A percentile compares a stretch with the other conserved stretches of the same genome.
Evolutionary conservation across 495 filamentous ascomycete species (phyloP).

Genomic region (Xylaria nigripes): DNA sequence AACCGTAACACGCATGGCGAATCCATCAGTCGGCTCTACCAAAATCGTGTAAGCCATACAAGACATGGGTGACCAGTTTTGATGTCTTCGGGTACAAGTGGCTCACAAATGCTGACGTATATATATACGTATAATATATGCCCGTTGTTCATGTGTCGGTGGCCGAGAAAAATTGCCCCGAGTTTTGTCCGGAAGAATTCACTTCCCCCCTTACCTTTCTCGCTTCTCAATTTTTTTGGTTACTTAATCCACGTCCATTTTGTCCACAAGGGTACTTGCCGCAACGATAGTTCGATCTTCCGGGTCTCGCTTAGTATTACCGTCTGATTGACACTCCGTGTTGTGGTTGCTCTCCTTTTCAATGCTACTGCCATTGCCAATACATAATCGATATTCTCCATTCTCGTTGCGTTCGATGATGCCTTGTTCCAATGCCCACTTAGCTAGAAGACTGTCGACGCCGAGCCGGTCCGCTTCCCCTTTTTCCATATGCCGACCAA

Average conservation of each 20-base stretch:
- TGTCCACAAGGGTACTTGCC: conserved; percentile 25
- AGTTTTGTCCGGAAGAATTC: not conserved
- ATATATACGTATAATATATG: not conserved
- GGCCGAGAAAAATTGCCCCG: not conserved
- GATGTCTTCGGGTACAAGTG: not conserved
- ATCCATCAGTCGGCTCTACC: conserved; percentile 8
- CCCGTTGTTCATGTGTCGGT: not conserved
- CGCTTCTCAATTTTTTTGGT: not conserved
- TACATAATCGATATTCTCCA: conserved; percentile 43
- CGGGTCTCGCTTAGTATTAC: conserved; percentile 6
- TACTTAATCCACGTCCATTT: conserved; percentile 30
- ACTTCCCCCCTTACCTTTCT: not conserved
- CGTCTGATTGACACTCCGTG: conserved; percentile 21
- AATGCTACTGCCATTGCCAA: conserved; percentile 19
- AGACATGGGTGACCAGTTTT: not conserved
- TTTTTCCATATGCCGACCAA: conserved; percentile 79
- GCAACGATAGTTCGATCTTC: conserved; percentile 24
- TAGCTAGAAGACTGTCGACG: conserved; percentile 43
- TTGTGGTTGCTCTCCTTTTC: conserved; percentile 27
- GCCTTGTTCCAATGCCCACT: conserved; percentile 50
- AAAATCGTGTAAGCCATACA: not conserved
- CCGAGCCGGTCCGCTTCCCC: conserved; percentile 43
- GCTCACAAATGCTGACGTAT: not conserved
- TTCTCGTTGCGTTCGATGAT: conserved; percentile 48
- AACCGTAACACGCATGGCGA: not conserved